These are phyloP conservation scores for Solidago caesia DNA, from an alignment of 129 eudicot species.

Conservation along the genomic window DNA sequence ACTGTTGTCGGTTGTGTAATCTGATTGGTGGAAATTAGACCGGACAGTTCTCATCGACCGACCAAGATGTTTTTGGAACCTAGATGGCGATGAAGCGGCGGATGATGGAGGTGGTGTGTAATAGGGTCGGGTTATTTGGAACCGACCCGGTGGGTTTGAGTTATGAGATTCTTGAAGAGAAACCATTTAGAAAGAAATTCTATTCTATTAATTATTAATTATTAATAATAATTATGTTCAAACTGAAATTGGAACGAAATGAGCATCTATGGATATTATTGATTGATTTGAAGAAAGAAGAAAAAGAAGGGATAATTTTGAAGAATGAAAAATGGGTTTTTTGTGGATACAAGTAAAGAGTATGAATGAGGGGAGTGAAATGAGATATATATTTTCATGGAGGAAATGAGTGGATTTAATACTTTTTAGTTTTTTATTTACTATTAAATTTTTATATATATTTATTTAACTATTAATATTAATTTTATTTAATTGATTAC, in stretches of 20 bases:
- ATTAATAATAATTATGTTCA: too few species aligned
- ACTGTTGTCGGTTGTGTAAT: constrained; percentile 18
- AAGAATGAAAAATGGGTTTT: not conserved
- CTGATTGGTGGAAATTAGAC: constrained; percentile 50
- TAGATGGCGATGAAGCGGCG: constrained; percentile 44
- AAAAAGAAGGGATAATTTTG: not conserved
- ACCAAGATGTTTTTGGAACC: constrained; percentile 53
- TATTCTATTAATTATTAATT: too few species aligned
- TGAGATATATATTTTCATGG: not conserved
- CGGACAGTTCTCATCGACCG: constrained; percentile 93
- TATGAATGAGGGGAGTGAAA: constrained; percentile 16
- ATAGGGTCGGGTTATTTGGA: constrained; percentile 47
- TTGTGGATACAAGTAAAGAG: constrained; percentile 19
- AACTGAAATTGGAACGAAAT: not conserved
- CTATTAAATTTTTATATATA: too few species aligned
- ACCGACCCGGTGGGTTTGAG: constrained; percentile 44
- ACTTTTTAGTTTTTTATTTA: not conserved
- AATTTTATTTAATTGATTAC: too few species aligned
- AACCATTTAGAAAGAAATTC: constrained; percentile 36
- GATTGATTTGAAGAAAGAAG: not conserved
- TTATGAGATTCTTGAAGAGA: constrained; percentile 54
- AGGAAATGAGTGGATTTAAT: constrained; percentile 30
- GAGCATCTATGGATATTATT: not conserved
- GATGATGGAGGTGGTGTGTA: constrained; percentile 72
- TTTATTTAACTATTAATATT: too few species aligned